Evolutionary conservation across 208 protist species (phyloP).

Genomic region (Leishmania aethiopica): DNA sequence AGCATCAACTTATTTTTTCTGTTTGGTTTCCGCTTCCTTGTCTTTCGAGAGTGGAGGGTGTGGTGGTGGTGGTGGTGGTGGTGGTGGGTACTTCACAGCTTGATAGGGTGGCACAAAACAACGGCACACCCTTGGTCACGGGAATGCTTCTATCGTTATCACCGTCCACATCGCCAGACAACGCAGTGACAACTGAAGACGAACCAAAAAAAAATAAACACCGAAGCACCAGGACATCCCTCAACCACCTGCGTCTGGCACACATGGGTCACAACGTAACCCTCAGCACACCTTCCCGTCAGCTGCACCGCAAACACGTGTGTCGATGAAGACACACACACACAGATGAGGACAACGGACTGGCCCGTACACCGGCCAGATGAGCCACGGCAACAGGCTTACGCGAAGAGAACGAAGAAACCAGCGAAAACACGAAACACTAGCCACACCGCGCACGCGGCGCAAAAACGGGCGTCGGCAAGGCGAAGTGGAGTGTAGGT

Average conservation of each 20-base stretch:
- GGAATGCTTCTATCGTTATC: not conserved
- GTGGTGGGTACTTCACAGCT: not conserved
- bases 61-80: too few relatives aligned
- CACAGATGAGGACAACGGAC: not conserved
- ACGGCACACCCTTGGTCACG: not conserved
- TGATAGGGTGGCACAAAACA: not conserved
- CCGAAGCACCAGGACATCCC: not conserved
- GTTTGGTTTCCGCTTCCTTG: not conserved
- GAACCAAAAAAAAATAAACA: not conserved
- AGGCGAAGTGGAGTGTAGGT: not conserved
- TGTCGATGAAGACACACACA: not conserved
- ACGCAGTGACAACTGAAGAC: not conserved
- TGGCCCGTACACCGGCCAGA: not conserved
- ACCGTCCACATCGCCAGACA: not conserved
- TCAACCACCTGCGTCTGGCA: not conserved
- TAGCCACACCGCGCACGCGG: not conserved
- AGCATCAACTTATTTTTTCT: not conserved
- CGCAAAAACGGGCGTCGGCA: not conserved
- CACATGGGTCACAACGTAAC: not conserved
- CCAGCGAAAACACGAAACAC: not conserved
- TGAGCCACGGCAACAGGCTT: not conserved
- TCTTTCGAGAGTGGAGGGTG: not conserved
- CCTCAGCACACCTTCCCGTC: not conserved
- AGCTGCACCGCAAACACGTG: conserved; percentile 12
- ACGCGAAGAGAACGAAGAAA: not conserved